These are phyloP conservation scores for Boletales sp. DNA, from an alignment of 768 basidiomycete species.

Conservation along the genomic window DNA sequence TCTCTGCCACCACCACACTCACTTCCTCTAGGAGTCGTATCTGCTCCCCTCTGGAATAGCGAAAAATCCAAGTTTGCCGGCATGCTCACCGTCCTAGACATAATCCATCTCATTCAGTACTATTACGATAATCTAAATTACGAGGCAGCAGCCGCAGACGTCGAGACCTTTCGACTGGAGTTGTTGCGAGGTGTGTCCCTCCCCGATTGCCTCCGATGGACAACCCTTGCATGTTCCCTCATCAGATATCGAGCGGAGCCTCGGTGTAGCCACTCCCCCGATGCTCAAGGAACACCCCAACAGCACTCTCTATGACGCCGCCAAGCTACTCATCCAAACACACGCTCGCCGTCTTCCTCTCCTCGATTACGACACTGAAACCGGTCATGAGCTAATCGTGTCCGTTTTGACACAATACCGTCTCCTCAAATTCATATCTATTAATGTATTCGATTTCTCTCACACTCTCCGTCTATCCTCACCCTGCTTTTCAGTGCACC, in stretches of 20 bases:
- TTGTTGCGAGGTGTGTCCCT: slow-evolving; percentile 71
- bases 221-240: slow-evolving; percentile 2
- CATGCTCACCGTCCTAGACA: slow-evolving; percentile 99
- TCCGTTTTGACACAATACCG: slow-evolving; percentile 97
- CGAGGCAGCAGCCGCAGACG: slow-evolving; percentile 83
- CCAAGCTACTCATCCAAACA: slow-evolving; percentile 86
- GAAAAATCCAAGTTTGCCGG: slow-evolving; percentile 90
- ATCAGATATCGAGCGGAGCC: slow-evolving; percentile 87
- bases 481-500: slow-evolving; percentile 56
- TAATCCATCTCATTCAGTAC: slow-evolving; percentile 98
- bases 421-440: slow-evolving; percentile 96
- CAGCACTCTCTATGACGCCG: slow-evolving; percentile 85
- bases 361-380: slow-evolving; percentile 89
- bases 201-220: slow-evolving; percentile 9
- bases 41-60: slow-evolving; percentile 97
- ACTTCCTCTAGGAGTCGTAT: slow-evolving; percentile 76
- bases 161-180: slow-evolving; percentile 88
- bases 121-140: slow-evolving; percentile 85
- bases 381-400: slow-evolving; percentile 92
- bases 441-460: slow-evolving; percentile 63
- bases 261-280: slow-evolving; percentile 90
- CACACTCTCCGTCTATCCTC: slow-evolving; percentile 2
- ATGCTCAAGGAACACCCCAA: slow-evolving; percentile 85
- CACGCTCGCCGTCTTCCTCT: slow-evolving; percentile 93
- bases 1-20: not conserved